Percentiles rank a stretch among this genome's conserved stretches.
These are phyloP conservation scores for Gaeumannomyces tritici DNA, from an alignment of 2,329 filamentous ascomycete genomes.

Conservation along the genomic window DNA sequence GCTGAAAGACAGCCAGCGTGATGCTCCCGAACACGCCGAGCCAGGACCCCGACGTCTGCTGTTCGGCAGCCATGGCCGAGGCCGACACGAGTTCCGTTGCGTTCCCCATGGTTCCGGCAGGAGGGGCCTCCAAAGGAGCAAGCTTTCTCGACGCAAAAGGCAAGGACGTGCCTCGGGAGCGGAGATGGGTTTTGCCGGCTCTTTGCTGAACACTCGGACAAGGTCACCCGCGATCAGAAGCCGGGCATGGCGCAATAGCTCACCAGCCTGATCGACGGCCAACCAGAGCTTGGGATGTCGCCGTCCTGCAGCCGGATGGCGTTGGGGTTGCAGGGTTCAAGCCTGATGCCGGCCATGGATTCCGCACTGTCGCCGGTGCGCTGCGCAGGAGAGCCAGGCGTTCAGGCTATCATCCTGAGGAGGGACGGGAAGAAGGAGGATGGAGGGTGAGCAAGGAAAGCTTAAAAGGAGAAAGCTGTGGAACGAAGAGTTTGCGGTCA, in stretches of 20 bases:
- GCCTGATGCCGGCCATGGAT: constrained; percentile 2
- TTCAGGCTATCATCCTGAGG: neutral
- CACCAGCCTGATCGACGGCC: neutral
- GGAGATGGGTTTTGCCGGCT: neutral
- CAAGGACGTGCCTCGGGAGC: neutral
- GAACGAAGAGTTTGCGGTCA: neutral
- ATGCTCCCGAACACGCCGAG: constrained; percentile 46
- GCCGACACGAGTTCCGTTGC: constrained; percentile 25
- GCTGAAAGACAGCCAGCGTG: constrained; percentile 43
- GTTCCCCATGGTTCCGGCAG: constrained; percentile 15
- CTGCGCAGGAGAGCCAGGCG: neutral
- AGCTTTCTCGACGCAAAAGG: neutral
- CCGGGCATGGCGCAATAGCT: neutral
- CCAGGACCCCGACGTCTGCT: constrained; percentile 38
- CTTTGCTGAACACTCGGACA: neutral
- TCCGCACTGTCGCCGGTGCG: neutral
- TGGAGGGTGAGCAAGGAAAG: neutral
- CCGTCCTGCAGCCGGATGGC: neutral
- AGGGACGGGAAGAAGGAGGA: neutral
- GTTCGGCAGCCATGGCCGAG: constrained; percentile 26
- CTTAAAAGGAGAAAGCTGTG: neutral
- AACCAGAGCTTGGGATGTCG: neutral
- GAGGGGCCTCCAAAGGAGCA: constrained; percentile 2
- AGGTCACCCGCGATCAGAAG: neutral
- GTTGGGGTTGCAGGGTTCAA: neutral